Base-by-base conservation (phyloP, 495 filamentous ascomycete species). In the Penicillium lagena region DNA sequence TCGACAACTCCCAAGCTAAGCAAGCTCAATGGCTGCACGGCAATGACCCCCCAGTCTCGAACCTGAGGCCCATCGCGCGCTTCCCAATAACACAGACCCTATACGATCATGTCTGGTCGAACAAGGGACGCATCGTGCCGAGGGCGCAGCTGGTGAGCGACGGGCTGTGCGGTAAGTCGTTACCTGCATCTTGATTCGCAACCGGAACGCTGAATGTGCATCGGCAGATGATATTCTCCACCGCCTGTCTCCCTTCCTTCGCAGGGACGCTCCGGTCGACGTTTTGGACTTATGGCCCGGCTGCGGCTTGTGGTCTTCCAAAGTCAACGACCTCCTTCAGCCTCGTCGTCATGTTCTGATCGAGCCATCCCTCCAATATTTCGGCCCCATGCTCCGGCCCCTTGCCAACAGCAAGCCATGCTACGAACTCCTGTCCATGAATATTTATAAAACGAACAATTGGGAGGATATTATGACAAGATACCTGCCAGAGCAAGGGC, bases 241-340 rank as follows among this genome's bases (percentile, higher is more conserved):
- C 49, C 70, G 75, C 13, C 56, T 86, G 14, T 73, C 71, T 8
- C 80, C 78, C 2, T 79, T 75, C 9, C 76, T 95, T 17, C 58
- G 62, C 14, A 72, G 74, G 40, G 79, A 89, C 55, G 56, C 65
- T 11, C 83, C 84, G 40, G 81, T 89, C 54, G 87, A 90, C 49
- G 75, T 97, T 41, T 68, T 97, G 50, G 91, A 97, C 55, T 66
- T 95, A 33, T 85, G 87, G 67, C 91, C 91, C 1, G 87, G 87
- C 17, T 52, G 59, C 14, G 87, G 88, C 11, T 29, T 91, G 7
- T 87, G 80, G 72, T 96, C 90, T 8, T 66, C 71, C 6, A 86
- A 83, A 52, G 55, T 96, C 6, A 81, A 94, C 55, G 75, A 89
- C 1, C 66, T 72, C 32, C 66, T 97, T 29, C 63, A 85, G 51